A percentile compares a stretch with the other conserved stretches of the same genome.
These are phyloP conservation scores for Malassezia brasiliensis DNA, from an alignment of 1,284 basidiomycete genomes.

Conservation along the genomic window DNA sequence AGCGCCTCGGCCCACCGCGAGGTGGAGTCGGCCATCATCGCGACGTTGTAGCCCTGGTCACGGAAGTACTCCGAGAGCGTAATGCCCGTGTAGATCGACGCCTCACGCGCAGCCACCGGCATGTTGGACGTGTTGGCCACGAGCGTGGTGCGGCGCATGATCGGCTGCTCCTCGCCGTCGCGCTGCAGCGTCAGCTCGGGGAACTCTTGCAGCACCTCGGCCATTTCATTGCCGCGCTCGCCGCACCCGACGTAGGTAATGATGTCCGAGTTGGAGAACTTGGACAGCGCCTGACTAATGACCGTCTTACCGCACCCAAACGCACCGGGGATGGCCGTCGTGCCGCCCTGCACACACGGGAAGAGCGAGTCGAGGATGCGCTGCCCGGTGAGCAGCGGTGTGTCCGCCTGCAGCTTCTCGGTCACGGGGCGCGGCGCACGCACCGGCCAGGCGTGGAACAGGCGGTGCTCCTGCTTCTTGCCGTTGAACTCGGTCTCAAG, in stretches of 20 bases:
- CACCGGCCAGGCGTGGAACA: conserved; percentile 98
- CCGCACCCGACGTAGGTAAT: conserved; percentile 97
- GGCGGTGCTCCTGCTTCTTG: conserved; percentile 80
- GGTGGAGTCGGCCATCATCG: conserved; percentile 99
- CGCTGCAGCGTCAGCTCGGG: conserved; percentile 85
- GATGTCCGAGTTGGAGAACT: conserved; percentile 98
- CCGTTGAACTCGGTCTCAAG: conserved; percentile 97
- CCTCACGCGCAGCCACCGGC: conserved; percentile 98
- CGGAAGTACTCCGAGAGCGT: conserved; percentile 99
- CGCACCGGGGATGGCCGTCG: conserved; percentile 96
- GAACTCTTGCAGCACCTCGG: conserved; percentile 93
- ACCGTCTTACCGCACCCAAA: conserved; percentile 68
- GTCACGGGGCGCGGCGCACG: conserved; percentile 89
- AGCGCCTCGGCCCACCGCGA: conserved; percentile 99
- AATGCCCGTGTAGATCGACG: conserved; percentile 99
- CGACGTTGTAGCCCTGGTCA: conserved; percentile 92
- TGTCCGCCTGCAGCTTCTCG: conserved; percentile 86
- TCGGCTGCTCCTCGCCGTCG: conserved; percentile 85
- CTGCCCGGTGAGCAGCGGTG: conserved; percentile 89
- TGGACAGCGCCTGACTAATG: conserved; percentile 66
- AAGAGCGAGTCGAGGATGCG: conserved; percentile 94
- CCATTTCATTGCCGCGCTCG: conserved; percentile 67
- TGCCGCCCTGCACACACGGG: conserved; percentile 98
- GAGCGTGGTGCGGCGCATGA: conserved; percentile 99
- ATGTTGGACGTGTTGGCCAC: conserved; percentile 99